Base-by-base conservation (phyloP, 768 basidiomycete genomes). In the Russula ochroleuca region DNA sequence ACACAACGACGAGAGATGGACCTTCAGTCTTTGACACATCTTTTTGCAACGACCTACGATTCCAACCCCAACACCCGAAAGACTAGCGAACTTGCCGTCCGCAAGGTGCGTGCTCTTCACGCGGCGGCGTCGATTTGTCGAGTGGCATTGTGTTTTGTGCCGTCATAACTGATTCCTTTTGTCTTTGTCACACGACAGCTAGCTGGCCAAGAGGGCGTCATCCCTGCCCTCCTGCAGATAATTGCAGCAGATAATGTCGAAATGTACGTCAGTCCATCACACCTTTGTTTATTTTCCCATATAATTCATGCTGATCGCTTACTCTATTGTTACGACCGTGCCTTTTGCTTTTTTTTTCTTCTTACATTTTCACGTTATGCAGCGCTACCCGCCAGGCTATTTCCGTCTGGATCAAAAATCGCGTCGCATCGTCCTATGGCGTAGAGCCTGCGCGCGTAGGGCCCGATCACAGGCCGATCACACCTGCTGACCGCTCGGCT, bases 341-440 rank as follows among this genome's bases (percentile, higher is more conserved):
- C 59, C 66, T 56, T 69, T 49, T 47, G 28, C 47, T 48, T 61
- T 59, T 64, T 9, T 47, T 14, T 17, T 55, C 43, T 60, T 23
- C 54, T 15, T 21, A 57, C n/a, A 45, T 21, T 21, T 19, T 45
- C 43, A n/a, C n/a, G 21, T 5, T 63, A 7, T 54, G 31, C 73
- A 92, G 90, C 62, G 81, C 90, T 28, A 91, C 88, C 60, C 89
- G 92, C 45, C 91, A 94, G 70, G 88, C 93, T 0, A 87, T 88
- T 68, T 81, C 88, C 15, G 90, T 96, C 23, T 96, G 88, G 83
- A 80, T 95, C 70, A 96, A 96, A 76, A 96, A 96, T 74, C 88
- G 94, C 70, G 84, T 95, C 64, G 81, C 83, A 61, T 78, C 80
- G 6, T 80, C 80, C 21, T 95, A 93, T 72, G 73, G 79, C 65